Conservation (phyloP, 768 basidiomycete species). For the Cyclocybe aegerita region DNA sequence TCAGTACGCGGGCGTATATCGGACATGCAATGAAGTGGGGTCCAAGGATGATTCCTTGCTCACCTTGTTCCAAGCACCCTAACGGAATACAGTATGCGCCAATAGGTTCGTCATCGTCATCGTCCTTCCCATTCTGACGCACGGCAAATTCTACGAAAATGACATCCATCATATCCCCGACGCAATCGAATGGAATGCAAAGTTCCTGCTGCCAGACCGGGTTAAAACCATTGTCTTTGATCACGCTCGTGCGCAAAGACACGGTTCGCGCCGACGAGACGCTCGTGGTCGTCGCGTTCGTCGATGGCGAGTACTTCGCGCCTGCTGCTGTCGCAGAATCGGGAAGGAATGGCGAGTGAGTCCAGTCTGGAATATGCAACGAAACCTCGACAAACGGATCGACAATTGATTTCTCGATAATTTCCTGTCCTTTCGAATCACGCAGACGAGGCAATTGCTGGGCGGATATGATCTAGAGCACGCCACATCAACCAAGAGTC, state of each 20-base stretch:
- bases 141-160: constrained; percentile 84
- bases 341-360: constrained; percentile 27
- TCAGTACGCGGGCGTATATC: neutral
- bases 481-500: neutral
- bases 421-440: constrained; percentile 59
- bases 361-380: constrained; percentile 76
- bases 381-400: constrained; percentile 85
- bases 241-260: constrained; percentile 55
- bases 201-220: constrained; percentile 81
- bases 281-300: constrained; percentile 20
- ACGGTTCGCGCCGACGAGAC: constrained; percentile 42
- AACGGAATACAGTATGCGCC: constrained; percentile 75
- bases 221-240: constrained; percentile 92
- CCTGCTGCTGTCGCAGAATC: constrained; percentile 12
- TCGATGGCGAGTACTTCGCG: constrained; percentile 19
- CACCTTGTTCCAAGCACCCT: constrained; percentile 72
- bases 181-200: constrained; percentile 70
- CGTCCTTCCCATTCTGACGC: constrained; percentile 54
- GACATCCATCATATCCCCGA: constrained; percentile 71
- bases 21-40: neutral
- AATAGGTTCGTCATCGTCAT: constrained; percentile 62
- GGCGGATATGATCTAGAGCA: constrained; percentile 65
- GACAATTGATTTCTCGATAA: constrained; percentile 50
- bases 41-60: constrained; percentile 8
- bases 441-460: constrained; percentile 84